A percentile compares a stretch with the other conserved stretches of the same genome.
Evolutionary conservation across 768 basidiomycete species (phyloP).

Genomic region (Tricholoma terreum): DNA sequence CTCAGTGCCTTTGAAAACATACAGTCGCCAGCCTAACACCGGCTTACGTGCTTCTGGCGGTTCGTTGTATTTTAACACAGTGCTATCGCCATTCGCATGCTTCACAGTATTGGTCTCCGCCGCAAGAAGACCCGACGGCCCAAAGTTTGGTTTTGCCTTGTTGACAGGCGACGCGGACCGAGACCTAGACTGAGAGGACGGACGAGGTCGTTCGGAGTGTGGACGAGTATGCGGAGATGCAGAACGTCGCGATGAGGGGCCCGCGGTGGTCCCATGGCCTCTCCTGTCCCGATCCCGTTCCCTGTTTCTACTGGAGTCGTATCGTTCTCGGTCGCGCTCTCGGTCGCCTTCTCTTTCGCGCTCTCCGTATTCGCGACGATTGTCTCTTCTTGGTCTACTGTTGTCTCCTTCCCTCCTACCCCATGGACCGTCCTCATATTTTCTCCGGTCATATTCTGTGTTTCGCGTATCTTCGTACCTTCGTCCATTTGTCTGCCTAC

Average conservation of each 20-base stretch:
- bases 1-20: conserved; percentile 95
- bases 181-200: conserved; percentile 40
- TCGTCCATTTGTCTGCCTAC: conserved; percentile 1
- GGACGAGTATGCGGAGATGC: conserved; percentile 54
- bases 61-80: conserved; percentile 95
- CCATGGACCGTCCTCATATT: conserved; percentile 4
- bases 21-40: conserved; percentile 84
- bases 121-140: conserved; percentile 83
- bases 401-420: conserved; percentile 7
- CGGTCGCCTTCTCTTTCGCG: conserved; percentile 35
- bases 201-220: conserved; percentile 31
- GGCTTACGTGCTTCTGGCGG: conserved; percentile 98
- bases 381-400: conserved; percentile 9
- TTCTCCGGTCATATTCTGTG: conserved; percentile 10
- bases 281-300: conserved; percentile 27
- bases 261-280: conserved; percentile 21
- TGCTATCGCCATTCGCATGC: conserved; percentile 68
- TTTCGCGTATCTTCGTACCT: conserved; percentile 10
- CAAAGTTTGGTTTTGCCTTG: conserved; percentile 88
- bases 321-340: conserved; percentile 46
- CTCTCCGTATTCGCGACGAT: conserved; percentile 15
- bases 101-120: conserved; percentile 94
- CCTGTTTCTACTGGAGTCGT: conserved; percentile 27
- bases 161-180: conserved; percentile 46
- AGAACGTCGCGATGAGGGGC: conserved; percentile 46